These are phyloP conservation scores for Stagonosporopsis tanaceti DNA, from an alignment of 2,329 filamentous ascomycete species.

Conservation along the genomic window DNA sequence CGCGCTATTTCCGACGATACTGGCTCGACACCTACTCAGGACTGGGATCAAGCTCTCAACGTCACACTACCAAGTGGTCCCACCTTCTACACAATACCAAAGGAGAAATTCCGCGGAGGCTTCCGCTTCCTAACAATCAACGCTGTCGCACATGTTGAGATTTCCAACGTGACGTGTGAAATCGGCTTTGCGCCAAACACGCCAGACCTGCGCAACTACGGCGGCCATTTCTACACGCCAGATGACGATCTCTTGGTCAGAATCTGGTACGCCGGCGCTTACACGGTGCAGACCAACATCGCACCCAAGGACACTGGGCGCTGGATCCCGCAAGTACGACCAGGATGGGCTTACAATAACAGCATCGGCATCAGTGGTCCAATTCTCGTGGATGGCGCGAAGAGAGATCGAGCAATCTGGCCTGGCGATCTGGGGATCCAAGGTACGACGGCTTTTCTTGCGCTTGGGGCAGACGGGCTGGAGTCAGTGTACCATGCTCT, in stretches of 20 bases:
- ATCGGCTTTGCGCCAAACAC: conserved; percentile 58
- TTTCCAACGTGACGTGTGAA: conserved; percentile 36
- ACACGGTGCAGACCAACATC: conserved; percentile 50
- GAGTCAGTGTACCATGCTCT: conserved; percentile 25
- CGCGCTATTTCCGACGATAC: conserved; percentile 27
- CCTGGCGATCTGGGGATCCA: conserved; percentile 33
- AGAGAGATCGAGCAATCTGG: conserved; percentile 51
- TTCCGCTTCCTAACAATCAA: conserved; percentile 26
- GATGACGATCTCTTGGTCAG: conserved; percentile 59
- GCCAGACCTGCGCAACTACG: conserved; percentile 60
- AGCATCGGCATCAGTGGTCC: conserved; percentile 43
- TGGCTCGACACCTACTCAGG: conserved; percentile 19
- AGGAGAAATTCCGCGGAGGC: conserved; percentile 25
- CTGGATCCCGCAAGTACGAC: conserved; percentile 29
- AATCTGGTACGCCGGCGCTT: conserved; percentile 63
- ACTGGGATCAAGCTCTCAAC: conserved; percentile 24
- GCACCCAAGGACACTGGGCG: conserved; percentile 46
- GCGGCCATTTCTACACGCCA: conserved; percentile 52
- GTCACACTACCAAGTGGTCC: conserved; percentile 10
- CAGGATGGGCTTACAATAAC: conserved; percentile 49
- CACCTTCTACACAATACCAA: conserved; percentile 16
- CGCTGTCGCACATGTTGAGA: conserved; percentile 8
- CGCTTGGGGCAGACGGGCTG: conserved; percentile 19
- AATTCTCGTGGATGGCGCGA: conserved; percentile 52
- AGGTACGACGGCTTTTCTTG: conserved; percentile 16